A percentile compares a stretch with the other conserved stretches of the same genome.
Conservation (phyloP, 2,329 filamentous ascomycete species). For the Epichloe gansuensis region DNA sequence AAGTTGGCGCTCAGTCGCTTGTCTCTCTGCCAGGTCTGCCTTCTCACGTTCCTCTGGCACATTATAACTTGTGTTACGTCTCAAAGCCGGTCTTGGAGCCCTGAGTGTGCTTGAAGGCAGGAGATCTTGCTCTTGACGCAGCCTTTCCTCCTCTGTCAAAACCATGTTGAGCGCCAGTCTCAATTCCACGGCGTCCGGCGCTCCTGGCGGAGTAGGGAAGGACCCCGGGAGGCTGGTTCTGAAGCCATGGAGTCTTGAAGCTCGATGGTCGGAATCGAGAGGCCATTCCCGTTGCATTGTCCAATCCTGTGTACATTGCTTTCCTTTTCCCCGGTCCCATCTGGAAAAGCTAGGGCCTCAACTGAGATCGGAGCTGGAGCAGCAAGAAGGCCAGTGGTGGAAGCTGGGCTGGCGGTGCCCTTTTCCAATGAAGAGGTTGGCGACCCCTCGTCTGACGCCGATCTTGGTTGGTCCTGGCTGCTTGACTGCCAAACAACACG, state of each 20-base stretch:
- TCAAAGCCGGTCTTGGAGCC: constrained; percentile 25
- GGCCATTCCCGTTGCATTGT: background rate
- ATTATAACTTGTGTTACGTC: constrained; percentile 32
- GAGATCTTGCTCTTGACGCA: constrained; percentile 7
- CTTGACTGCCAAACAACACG: constrained; percentile 26
- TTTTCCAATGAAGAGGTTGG: constrained; percentile 3
- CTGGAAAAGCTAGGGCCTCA: background rate
- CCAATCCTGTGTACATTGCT: background rate
- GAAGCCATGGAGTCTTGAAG: background rate
- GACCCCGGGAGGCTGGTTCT: constrained; percentile 8
- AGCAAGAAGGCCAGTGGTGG: background rate
- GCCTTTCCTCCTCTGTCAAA: constrained; percentile 20
- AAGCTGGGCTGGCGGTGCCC: constrained; percentile 11
- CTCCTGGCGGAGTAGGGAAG: constrained; percentile 18
- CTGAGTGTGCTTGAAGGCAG: constrained; percentile 6
- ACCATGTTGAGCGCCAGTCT: constrained; percentile 27
- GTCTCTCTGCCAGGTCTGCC: constrained; percentile 27
- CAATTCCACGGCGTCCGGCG: constrained; percentile 27
- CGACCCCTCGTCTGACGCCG: constrained; percentile 5
- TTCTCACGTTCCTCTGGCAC: constrained; percentile 26
- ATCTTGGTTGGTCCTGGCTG: constrained; percentile 12
- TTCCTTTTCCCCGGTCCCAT: background rate
- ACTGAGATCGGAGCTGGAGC: background rate
- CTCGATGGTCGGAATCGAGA: background rate
- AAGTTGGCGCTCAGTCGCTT: constrained; percentile 24